Evolutionary conservation across 441 rosid genomes (phyloP).

Genomic region (Geranium incanum): DNA sequence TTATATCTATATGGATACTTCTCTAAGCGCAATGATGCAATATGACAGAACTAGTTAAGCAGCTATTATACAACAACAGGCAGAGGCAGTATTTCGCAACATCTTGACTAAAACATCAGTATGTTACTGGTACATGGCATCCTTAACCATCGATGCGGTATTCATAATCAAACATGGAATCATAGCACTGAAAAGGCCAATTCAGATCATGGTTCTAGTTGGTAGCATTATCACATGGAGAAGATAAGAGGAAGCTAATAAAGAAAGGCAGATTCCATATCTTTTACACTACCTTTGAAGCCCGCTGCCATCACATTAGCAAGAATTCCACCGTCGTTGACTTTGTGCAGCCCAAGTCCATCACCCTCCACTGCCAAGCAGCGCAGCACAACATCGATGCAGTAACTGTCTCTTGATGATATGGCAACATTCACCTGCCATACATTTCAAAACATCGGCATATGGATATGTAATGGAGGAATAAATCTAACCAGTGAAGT

Average conservation of each 20-base stretch:
- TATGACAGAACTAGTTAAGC: neutral
- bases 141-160: neutral
- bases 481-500: conserved; percentile 9
- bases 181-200: neutral
- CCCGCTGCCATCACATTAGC: conserved; percentile 84
- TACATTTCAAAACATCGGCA: conserved; percentile 18
- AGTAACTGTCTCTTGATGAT: conserved; percentile 64
- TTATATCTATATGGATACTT: neutral
- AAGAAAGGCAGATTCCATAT: conserved; percentile 16
- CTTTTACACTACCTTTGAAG: conserved; percentile 64
- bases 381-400: conserved; percentile 80
- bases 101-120: neutral
- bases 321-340: conserved; percentile 72
- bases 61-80: neutral
- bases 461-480: neutral
- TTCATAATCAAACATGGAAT: neutral
- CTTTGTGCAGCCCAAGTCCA: conserved; percentile 61
- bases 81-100: neutral
- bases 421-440: conserved; percentile 73
- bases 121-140: neutral
- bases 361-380: conserved; percentile 90
- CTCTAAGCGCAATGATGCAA: neutral
- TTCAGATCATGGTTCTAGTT: conserved; percentile 5
- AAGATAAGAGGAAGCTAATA: neutral
- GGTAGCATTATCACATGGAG: conserved; percentile 12